Evolutionary conservation across 2,329 filamentous ascomycete species (phyloP).

Genomic region (Ceratocystis ficicola): DNA sequence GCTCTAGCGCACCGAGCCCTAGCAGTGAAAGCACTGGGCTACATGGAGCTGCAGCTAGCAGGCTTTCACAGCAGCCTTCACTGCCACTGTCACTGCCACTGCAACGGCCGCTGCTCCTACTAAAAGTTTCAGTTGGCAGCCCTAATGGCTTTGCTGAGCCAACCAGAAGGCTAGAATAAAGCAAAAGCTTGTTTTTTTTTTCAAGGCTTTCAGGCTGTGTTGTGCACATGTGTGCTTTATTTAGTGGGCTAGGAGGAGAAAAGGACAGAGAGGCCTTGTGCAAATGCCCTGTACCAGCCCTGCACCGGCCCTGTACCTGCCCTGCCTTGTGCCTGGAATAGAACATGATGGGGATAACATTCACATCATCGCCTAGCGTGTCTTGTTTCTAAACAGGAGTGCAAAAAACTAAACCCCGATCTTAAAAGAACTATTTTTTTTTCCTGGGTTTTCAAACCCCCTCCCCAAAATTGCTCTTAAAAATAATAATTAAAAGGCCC

Average conservation of each 20-base stretch:
- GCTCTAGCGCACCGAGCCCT: background rate
- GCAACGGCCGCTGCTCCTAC: background rate
- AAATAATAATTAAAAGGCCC: conserved; percentile 5
- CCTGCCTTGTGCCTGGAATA: no score
- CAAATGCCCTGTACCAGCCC: no score
- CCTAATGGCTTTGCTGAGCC: background rate
- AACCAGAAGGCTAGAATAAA: background rate
- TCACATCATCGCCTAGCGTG: no score
- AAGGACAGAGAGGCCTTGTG: no score
- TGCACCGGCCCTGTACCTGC: no score
- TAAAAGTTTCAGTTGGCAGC: background rate
- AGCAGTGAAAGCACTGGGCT: background rate
- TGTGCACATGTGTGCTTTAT: background rate
- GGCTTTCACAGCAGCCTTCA: background rate
- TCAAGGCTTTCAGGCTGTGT: conserved; percentile 1
- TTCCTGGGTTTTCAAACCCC: no score
- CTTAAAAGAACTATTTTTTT: no score
- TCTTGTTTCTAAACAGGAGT: no score
- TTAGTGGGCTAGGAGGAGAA: background rate
- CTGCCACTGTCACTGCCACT: conserved; percentile 8
- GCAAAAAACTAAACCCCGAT: no score
- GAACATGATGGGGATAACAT: no score
- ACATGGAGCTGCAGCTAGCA: background rate
- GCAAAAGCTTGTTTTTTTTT: no score
- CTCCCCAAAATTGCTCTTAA: background rate